phyloP scores from a whole-genome alignment of 2,329 filamentous ascomycete genomes.

The Pleoardoris graminearum region DNA sequence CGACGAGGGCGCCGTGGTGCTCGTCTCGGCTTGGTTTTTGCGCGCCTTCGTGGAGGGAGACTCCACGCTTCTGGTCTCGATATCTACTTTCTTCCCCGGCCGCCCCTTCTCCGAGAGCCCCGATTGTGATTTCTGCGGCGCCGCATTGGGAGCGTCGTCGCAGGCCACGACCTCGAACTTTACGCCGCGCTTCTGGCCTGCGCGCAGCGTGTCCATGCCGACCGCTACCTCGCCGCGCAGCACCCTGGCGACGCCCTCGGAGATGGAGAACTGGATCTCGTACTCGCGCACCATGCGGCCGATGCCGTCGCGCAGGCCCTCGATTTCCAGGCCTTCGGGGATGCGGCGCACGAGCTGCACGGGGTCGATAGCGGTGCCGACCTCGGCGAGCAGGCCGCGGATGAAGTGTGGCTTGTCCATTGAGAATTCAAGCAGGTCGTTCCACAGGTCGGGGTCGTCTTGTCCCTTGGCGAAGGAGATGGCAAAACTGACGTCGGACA shows the following conservation, averaged over 20 bases:
- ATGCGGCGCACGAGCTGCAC: slow-evolving; percentile 89
- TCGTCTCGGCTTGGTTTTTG: slow-evolving; percentile 28
- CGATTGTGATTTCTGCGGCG: slow-evolving; percentile 1
- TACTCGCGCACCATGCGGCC: slow-evolving; percentile 93
- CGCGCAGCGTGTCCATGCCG: slow-evolving; percentile 79
- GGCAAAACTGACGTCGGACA: slow-evolving; percentile 87
- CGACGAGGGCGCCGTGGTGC: slow-evolving; percentile 25
- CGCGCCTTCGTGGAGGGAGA: slow-evolving; percentile 25
- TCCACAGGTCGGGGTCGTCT: slow-evolving; percentile 90
- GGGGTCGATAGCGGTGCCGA: slow-evolving; percentile 90
- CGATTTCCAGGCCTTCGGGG: slow-evolving; percentile 88
- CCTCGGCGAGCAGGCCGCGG: slow-evolving; percentile 85
- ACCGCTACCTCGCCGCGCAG: slow-evolving; percentile 82
- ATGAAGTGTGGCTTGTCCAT: slow-evolving; percentile 99
- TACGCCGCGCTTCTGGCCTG: slow-evolving; percentile 80
- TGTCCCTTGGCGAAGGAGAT: slow-evolving; percentile 95
- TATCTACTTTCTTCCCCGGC: slow-evolving; percentile 25
- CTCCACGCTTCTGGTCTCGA: slow-evolving; percentile 35
- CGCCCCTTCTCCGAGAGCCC: slow-evolving; percentile 3
- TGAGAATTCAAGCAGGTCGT: slow-evolving; percentile 89
- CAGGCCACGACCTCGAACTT: slow-evolving; percentile 74
- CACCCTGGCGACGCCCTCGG: slow-evolving; percentile 83
- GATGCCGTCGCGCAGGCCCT: slow-evolving; percentile 84
- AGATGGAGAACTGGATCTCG: slow-evolving; percentile 92
- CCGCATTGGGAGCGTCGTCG: slow-evolving; percentile 36